A percentile compares a stretch with the other conserved stretches of the same genome.
Evolutionary conservation across 129 eudicot species (phyloP).

Genomic region (Centaurea solstitialis): DNA sequence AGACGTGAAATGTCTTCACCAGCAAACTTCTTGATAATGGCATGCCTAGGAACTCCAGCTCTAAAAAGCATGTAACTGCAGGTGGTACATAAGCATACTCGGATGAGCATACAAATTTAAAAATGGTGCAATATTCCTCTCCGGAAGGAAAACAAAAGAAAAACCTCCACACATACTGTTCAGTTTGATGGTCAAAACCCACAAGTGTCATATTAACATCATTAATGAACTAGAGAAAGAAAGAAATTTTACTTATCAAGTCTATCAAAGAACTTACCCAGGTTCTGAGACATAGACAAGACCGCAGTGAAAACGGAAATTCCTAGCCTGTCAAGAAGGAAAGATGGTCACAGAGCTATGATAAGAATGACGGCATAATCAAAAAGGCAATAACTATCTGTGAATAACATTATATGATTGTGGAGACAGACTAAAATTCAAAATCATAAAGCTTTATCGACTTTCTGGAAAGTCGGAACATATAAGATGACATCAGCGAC

Average conservation of each 20-base stretch:
- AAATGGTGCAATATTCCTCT: neutral
- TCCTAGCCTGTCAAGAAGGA: slow-evolving; percentile 70
- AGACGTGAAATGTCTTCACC: slow-evolving; percentile 71
- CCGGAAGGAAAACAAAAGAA: neutral
- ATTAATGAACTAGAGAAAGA: slow-evolving; percentile 14
- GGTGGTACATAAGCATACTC: neutral
- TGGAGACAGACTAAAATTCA: neutral
- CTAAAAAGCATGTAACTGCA: slow-evolving; percentile 80
- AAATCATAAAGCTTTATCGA: neutral
- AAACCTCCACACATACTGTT: neutral
- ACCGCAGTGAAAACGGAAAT: slow-evolving; percentile 92
- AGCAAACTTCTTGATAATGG: slow-evolving; percentile 86
- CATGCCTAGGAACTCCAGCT: slow-evolving; percentile 97
- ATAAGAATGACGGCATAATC: neutral
- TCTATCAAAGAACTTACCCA: slow-evolving; percentile 54
- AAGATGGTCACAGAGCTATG: neutral
- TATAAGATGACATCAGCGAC: neutral
- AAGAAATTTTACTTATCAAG: neutral
- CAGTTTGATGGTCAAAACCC: neutral
- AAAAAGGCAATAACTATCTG: neutral
- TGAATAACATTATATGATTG: neutral
- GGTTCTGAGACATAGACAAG: slow-evolving; percentile 95
- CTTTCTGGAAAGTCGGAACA: neutral
- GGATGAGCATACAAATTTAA: slow-evolving; percentile 10
- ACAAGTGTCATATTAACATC: neutral